Conservation (phyloP, 805 yeast species). For the Kurtzmaniella fragi region DNA sequence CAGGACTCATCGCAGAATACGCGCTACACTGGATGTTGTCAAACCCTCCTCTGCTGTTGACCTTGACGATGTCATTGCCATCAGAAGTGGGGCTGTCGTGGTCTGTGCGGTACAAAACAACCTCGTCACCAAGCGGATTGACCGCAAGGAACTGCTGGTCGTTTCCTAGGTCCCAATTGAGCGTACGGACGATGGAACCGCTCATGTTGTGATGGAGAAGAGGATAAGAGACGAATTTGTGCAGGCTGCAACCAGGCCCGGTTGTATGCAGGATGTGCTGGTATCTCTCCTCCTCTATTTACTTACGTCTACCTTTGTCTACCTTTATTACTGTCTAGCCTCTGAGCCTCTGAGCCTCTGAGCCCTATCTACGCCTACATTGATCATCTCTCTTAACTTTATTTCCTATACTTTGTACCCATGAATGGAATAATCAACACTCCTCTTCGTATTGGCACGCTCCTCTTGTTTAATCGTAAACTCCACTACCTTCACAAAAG, state of each 20-base stretch:
- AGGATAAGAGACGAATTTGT: too few relatives aligned
- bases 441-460: conserved; percentile 2
- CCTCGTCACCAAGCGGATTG: conserved; percentile 78
- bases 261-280: too few relatives aligned
- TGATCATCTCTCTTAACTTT: too few relatives aligned
- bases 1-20: conserved; percentile 50
- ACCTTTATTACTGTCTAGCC: too few relatives aligned
- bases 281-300: too few relatives aligned
- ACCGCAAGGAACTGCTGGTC: conserved; percentile 61
- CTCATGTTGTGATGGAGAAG: conserved; percentile 34
- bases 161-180: conserved; percentile 53
- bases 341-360: too few relatives aligned
- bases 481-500: conserved; percentile 37
- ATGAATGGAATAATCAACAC: too few relatives aligned
- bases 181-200: conserved; percentile 56
- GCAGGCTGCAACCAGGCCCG: too few relatives aligned
- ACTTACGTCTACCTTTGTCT: too few relatives aligned
- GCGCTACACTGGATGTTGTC: conserved; percentile 64
- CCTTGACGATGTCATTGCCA: conserved; percentile 44
- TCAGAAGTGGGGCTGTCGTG: conserved; percentile 44
- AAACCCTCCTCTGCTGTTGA: conserved; percentile 57
- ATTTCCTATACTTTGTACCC: too few relatives aligned
- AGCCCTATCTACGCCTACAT: too few relatives aligned
- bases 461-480: conserved; percentile 44
- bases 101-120: conserved; percentile 55